phyloP scores from a whole-genome alignment of 371 early-diverging fungal species.

The Mortierella sp. region DNA sequence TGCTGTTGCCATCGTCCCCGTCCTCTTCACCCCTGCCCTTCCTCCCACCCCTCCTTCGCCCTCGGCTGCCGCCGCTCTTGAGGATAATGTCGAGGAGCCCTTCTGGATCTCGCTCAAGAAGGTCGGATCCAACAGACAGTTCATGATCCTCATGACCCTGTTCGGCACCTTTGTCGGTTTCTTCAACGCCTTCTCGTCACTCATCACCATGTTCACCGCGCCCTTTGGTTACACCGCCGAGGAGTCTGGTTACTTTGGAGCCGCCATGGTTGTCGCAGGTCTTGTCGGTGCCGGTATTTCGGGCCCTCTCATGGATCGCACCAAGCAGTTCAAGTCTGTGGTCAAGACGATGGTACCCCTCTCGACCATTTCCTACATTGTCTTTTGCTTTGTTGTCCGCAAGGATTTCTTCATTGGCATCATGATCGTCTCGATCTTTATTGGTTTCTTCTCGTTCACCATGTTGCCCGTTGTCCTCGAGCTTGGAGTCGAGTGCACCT shows the following conservation, averaged over 20 bases:
- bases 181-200: constrained; percentile 73
- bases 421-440: constrained; percentile 61
- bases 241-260: constrained; percentile 71
- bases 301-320: constrained; percentile 66
- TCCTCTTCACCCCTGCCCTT: constrained; percentile 62
- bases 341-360: constrained; percentile 64
- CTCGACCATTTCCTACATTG: constrained; percentile 62
- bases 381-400: constrained; percentile 65
- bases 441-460: constrained; percentile 65
- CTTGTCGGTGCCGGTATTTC: constrained; percentile 67
- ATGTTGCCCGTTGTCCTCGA: constrained; percentile 69
- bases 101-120: constrained; percentile 63
- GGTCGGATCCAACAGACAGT: constrained; percentile 66
- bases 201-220: constrained; percentile 69
- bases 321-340: constrained; percentile 65
- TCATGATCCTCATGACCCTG: constrained; percentile 66
- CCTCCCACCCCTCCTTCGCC: constrained; percentile 67
- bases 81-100: constrained; percentile 48
- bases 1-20: constrained; percentile 61
- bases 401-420: constrained; percentile 61
- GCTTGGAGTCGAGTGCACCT: constrained; percentile 68
- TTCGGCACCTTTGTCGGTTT: constrained; percentile 74
- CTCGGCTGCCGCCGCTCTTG: constrained; percentile 50
- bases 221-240: constrained; percentile 76
- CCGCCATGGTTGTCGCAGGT: constrained; percentile 69